Evolutionary conservation across 352 stramenopile genomes (phyloP), one percentile per base, ranked within the genome.

Genomic region (Sclerospora graminicola): DNA sequence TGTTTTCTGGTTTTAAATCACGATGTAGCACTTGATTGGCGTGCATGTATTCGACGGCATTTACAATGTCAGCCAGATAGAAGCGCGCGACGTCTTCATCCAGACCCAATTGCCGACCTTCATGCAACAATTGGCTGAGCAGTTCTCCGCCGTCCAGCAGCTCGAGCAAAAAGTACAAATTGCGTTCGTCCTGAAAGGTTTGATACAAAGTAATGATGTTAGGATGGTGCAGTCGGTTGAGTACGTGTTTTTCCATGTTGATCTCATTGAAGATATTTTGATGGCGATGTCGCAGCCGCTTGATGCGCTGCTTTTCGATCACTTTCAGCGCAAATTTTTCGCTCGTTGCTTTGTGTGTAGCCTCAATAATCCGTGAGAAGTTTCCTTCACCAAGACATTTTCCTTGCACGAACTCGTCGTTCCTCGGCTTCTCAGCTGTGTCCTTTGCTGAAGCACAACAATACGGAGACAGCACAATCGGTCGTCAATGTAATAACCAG

Each of bases 191-290:
- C 45, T 98, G 90, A 69, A 98, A 98, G 8, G 95, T 95, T 45
- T 96, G 84, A 63, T 97, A 98, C 35, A 97, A 74, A 9, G 75
- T 63, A 29, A 98, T 83, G 56, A 99, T 87, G 58, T 94, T 94
- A 8, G 89, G 76, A 52, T 98, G 91, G 34, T 62, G 63, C 40
- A 94, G 65, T 39, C 59, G 66, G 54, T 90, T 94, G 20, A 96
- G 81, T 50, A 97, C 88, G 15, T 95, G 67, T 59, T 96, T 93
- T 71, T 99, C 95, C 94, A 98, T 98, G 36, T 93, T 74, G 54
- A 98, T 97, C 69, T 99, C 95, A 66, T 99, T 99, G 62, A 95
- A 94, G 8, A 99, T 94, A 60, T 99, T 98, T 29, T 88, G 86
- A 67, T 99, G 95, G 47, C 96, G 88, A 29, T 89, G 60, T 50